A percentile compares a stretch with the other conserved stretches of the same genome.
These are phyloP conservation scores for Geopyxis carbonaria DNA, from an alignment of 495 filamentous ascomycete genomes.

Conservation along the genomic window DNA sequence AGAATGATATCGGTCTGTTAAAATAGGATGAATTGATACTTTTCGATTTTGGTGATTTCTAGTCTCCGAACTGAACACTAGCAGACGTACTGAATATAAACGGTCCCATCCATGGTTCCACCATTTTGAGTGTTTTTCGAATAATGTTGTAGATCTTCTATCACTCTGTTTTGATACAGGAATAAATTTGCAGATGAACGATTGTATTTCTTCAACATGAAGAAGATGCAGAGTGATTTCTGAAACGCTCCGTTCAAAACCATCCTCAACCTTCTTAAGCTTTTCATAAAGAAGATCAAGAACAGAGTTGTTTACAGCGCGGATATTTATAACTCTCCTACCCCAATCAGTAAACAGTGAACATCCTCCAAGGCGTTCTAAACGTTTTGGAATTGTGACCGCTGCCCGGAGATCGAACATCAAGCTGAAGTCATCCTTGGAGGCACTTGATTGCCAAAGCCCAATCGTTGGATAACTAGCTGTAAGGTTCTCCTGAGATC, in stretches of 20 bases:
- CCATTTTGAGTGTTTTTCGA: constrained; percentile 4
- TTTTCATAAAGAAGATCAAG: background rate
- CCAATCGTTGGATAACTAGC: too few species aligned
- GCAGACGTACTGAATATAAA: constrained; percentile 3
- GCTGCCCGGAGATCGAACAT: background rate
- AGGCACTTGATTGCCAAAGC: background rate
- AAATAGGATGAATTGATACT: too few species aligned
- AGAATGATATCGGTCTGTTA: too few species aligned
- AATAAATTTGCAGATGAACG: constrained; percentile 1
- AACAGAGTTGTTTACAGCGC: background rate
- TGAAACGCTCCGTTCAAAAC: constrained; percentile 1
- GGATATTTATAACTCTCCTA: background rate
- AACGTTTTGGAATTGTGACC: background rate
- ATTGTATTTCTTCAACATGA: background rate
- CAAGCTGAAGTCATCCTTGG: background rate
- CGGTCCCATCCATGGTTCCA: background rate
- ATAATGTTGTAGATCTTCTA: background rate
- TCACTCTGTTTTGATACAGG: background rate
- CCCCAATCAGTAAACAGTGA: constrained; percentile 1
- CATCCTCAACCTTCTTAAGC: background rate
- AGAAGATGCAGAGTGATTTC: background rate
- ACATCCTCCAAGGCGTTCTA: constrained; percentile 2
- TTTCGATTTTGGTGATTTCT: too few species aligned
- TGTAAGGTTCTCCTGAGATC: too few species aligned
- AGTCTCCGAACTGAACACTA: background rate